phyloP scores from a whole-genome alignment of 108 stramenopile genomes.

The Pelagomonas calceolata region DNA sequence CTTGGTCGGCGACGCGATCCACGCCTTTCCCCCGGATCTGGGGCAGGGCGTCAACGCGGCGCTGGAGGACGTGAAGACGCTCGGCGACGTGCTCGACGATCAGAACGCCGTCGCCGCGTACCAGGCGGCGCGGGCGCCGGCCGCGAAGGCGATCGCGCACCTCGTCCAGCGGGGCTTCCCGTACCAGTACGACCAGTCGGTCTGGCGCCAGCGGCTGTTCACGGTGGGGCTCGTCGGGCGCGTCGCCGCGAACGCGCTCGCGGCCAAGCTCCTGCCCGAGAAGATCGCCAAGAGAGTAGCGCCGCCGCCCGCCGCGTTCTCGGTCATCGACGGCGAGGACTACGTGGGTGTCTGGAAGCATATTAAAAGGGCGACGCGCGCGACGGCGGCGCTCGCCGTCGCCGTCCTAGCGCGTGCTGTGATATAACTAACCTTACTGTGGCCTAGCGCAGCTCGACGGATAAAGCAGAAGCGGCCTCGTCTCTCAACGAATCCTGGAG shows the following conservation, averaged over 20 bases:
- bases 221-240: too few species aligned
- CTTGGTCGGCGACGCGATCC: conserved; percentile 70
- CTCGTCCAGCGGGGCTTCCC: not conserved
- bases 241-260: too few species aligned
- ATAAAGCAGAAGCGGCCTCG: conserved; percentile 17
- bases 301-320: not conserved
- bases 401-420: too few species aligned
- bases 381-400: too few species aligned
- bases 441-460: conserved; percentile 56
- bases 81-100: conserved; percentile 20
- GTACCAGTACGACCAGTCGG: not conserved
- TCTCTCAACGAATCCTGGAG: conserved; percentile 69
- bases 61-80: conserved; percentile 61
- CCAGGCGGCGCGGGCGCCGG: not conserved
- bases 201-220: too few species aligned
- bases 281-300: not conserved
- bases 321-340: not conserved
- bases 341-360: not conserved
- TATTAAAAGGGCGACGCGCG: not conserved
- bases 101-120: not conserved
- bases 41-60: conserved; percentile 79
- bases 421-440: too few species aligned
- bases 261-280: too few species aligned
- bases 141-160: not conserved
- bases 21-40: conserved; percentile 73